Conservation (phyloP, 2,329 filamentous ascomycete species). For the Penicillium sp. region DNA sequence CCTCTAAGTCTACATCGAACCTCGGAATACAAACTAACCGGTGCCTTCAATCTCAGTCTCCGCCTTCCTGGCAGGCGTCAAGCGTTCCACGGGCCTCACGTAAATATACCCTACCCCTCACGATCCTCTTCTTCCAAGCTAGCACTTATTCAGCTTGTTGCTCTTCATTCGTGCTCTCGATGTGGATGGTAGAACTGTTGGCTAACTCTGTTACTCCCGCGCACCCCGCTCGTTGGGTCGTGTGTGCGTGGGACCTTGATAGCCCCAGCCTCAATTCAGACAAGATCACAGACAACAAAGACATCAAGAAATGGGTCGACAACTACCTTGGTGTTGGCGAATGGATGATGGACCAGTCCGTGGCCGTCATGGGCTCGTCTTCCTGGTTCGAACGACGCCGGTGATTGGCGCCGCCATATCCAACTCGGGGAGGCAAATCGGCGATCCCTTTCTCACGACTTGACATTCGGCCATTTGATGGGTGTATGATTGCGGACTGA, state of each 20-base stretch:
- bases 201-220: slow-evolving; percentile 26
- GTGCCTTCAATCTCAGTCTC: slow-evolving; percentile 55
- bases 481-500: slow-evolving; percentile 1
- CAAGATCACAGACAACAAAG: slow-evolving; percentile 71
- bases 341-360: slow-evolving; percentile 96
- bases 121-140: slow-evolving; percentile 8
- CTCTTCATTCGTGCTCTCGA: background rate
- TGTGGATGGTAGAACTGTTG: background rate
- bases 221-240: slow-evolving; percentile 21
- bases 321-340: slow-evolving; percentile 91
- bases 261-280: slow-evolving; percentile 75
- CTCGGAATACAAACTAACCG: slow-evolving; percentile 3
- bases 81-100: slow-evolving; percentile 94
- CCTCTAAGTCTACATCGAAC: background rate
- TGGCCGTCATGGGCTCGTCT: slow-evolving; percentile 79
- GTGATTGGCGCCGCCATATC: slow-evolving; percentile 37
- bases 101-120: slow-evolving; percentile 50
- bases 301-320: slow-evolving; percentile 78
- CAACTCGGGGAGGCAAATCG: background rate
- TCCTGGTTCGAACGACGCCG: slow-evolving; percentile 85
- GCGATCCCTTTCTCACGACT: slow-evolving; percentile 4
- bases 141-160: background rate
- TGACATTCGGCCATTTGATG: slow-evolving; percentile 2
- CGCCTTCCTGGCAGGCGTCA: slow-evolving; percentile 90
- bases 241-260: slow-evolving; percentile 29